Evolutionary conservation across 345 rosid species (phyloP).

Genomic region (Dipteronia sinensis): DNA sequence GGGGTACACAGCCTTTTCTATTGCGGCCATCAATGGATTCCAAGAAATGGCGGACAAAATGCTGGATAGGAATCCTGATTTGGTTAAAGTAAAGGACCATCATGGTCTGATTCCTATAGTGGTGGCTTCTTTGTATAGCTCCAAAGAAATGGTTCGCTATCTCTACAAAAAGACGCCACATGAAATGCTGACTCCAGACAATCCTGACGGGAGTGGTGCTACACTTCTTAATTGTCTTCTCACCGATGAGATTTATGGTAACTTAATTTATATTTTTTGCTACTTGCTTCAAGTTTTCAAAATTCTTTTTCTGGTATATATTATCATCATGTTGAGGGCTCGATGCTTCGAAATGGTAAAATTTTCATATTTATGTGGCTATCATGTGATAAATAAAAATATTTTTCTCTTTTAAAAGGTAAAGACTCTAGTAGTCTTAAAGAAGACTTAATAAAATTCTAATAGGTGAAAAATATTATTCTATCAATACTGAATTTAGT

Average conservation of each 20-base stretch:
- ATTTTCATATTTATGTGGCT: too few relatives aligned
- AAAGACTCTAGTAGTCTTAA: too few relatives aligned
- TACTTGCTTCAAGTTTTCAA: too few relatives aligned
- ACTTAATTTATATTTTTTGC: not conserved
- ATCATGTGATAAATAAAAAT: too few relatives aligned
- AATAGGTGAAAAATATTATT: too few relatives aligned
- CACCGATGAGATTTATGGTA: conserved; percentile 1
- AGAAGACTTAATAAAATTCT: too few relatives aligned
- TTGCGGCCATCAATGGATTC: conserved; percentile 10
- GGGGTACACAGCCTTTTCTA: conserved; percentile 1
- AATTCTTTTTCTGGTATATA: too few relatives aligned
- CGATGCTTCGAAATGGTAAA: too few relatives aligned
- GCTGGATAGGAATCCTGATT: not conserved
- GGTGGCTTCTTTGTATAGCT: not conserved
- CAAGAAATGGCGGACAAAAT: not conserved
- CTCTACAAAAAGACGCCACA: conserved; percentile 2
- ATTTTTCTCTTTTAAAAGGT: too few relatives aligned
- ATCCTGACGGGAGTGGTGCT: conserved; percentile 1
- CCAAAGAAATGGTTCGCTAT: not conserved
- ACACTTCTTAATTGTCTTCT: conserved; percentile 10
- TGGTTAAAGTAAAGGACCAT: not conserved
- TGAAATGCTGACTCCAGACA: not conserved
- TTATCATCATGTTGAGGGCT: too few relatives aligned
- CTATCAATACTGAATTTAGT: too few relatives aligned
- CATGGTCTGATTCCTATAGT: conserved; percentile 1